Conservation (phyloP, 768 basidiomycete species). For the Mrakia gelida region DNA sequence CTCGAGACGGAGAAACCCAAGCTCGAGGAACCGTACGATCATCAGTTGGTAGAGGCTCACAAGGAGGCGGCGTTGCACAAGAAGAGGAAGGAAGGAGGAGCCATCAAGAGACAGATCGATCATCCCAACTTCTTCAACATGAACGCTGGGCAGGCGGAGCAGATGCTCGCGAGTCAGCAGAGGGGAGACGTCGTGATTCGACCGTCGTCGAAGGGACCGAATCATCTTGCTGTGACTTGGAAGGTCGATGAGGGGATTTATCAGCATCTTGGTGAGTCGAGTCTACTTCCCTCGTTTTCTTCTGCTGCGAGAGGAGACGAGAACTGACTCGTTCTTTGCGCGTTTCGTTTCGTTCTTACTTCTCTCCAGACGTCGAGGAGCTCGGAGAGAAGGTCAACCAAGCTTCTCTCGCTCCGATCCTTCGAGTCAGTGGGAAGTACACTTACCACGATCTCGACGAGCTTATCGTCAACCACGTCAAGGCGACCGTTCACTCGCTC, state of each 20-base stretch:
- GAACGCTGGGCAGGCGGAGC: conserved; percentile 83
- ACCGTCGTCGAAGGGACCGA: conserved; percentile 86
- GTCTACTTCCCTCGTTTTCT: background rate
- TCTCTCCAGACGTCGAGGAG: conserved; percentile 45
- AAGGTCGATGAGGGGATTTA: conserved; percentile 94
- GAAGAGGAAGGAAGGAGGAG: conserved; percentile 75
- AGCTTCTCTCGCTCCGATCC: conserved; percentile 43
- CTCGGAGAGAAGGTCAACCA: conserved; percentile 46
- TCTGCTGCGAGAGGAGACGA: too few species aligned
- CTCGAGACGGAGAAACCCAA: conserved; percentile 51
- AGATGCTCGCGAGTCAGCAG: conserved; percentile 80
- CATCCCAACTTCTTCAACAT: conserved; percentile 98
- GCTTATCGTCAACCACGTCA: conserved; percentile 91
- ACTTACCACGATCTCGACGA: conserved; percentile 92
- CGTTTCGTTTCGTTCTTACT: background rate
- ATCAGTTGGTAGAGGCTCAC: conserved; percentile 31
- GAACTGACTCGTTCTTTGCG: background rate
- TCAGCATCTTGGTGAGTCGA: conserved; percentile 81
- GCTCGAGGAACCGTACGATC: conserved; percentile 51
- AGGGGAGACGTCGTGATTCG: conserved; percentile 94
- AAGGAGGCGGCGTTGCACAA: conserved; percentile 10
- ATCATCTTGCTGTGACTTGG: conserved; percentile 97
- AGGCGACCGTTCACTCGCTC: conserved; percentile 85
- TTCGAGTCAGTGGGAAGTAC: conserved; percentile 53
- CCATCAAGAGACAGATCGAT: conserved; percentile 80